These are phyloP conservation scores for Capsicum pubescens DNA, from an alignment of 257 asterid species.

Conservation along the genomic window DNA sequence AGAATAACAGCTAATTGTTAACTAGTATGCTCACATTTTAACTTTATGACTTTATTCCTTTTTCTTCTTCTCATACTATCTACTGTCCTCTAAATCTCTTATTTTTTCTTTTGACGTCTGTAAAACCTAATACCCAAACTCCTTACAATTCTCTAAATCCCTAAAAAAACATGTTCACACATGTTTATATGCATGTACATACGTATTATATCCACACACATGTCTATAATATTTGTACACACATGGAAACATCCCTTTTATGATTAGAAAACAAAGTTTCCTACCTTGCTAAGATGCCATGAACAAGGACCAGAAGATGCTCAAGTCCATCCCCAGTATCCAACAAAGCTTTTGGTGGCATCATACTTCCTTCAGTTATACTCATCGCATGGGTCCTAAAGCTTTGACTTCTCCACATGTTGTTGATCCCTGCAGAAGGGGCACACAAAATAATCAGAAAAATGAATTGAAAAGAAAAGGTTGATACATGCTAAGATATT, in stretches of 20 bases:
- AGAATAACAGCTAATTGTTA: not conserved
- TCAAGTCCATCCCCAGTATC: constrained; percentile 64
- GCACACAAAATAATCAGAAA: not conserved
- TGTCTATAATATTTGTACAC: not conserved
- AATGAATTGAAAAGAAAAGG: not conserved
- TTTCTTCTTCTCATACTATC: not conserved
- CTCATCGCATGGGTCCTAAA: constrained; percentile 70
- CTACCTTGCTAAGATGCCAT: constrained; percentile 92
- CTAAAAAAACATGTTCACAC: not conserved
- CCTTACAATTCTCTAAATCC: not conserved
- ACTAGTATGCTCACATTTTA: not conserved
- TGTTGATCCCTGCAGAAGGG: constrained; percentile 56
- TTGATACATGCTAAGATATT: not conserved
- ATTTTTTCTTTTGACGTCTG: not conserved
- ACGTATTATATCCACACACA: not conserved
- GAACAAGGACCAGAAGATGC: constrained; percentile 98
- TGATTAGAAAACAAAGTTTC: constrained; percentile 9
- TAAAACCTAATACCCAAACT: not conserved
- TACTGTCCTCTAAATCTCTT: not conserved
- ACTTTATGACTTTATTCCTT: not conserved
- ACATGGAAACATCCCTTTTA: not conserved
- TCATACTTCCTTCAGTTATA: constrained; percentile 59
- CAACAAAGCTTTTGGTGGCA: constrained; percentile 46
- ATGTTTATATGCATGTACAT: not conserved
- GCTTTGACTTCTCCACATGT: constrained; percentile 52